Evolutionary conservation across 2,329 filamentous ascomycete species (phyloP).

Genomic region (Xylaria sp.): DNA sequence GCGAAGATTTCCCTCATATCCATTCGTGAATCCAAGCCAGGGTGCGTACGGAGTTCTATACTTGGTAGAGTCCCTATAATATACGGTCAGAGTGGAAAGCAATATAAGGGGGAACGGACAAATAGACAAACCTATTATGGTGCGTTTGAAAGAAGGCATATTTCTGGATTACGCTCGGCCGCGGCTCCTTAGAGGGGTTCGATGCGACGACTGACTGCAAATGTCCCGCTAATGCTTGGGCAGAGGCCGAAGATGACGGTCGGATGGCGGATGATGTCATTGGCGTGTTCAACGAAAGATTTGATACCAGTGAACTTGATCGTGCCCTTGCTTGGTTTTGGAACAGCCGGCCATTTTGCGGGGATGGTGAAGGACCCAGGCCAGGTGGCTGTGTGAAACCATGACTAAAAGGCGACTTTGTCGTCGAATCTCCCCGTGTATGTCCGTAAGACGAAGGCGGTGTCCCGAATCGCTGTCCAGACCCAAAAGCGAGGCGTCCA

Average conservation of each 20-base stretch:
- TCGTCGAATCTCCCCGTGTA: slow-evolving; percentile 46
- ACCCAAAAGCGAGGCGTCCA: slow-evolving; percentile 47
- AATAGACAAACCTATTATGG: slow-evolving; percentile 64
- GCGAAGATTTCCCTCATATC: slow-evolving; percentile 65
- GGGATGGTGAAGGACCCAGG: slow-evolving; percentile 50
- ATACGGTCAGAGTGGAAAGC: slow-evolving; percentile 43
- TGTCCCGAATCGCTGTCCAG: slow-evolving; percentile 49
- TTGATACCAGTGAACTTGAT: slow-evolving; percentile 50
- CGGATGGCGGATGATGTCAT: slow-evolving; percentile 53
- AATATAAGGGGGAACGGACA: not conserved
- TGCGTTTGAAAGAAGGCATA: slow-evolving; percentile 70
- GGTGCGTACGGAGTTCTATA: slow-evolving; percentile 70
- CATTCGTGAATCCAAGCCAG: slow-evolving; percentile 69
- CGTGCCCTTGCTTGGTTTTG: slow-evolving; percentile 51
- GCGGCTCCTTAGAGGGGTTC: slow-evolving; percentile 41
- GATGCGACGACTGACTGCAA: slow-evolving; percentile 43
- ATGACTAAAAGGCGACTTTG: slow-evolving; percentile 51
- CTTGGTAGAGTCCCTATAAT: slow-evolving; percentile 62
- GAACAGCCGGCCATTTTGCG: slow-evolving; percentile 51
- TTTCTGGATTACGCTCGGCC: slow-evolving; percentile 60
- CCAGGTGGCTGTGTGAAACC: slow-evolving; percentile 51
- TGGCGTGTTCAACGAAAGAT: slow-evolving; percentile 49
- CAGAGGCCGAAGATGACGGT: slow-evolving; percentile 51
- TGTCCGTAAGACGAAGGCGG: slow-evolving; percentile 51
- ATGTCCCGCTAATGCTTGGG: slow-evolving; percentile 46